Percentiles rank a stretch among this genome's conserved stretches.
phyloP scores from a whole-genome alignment of 176 grass and related monocot species.

The Juncus effusus region DNA sequence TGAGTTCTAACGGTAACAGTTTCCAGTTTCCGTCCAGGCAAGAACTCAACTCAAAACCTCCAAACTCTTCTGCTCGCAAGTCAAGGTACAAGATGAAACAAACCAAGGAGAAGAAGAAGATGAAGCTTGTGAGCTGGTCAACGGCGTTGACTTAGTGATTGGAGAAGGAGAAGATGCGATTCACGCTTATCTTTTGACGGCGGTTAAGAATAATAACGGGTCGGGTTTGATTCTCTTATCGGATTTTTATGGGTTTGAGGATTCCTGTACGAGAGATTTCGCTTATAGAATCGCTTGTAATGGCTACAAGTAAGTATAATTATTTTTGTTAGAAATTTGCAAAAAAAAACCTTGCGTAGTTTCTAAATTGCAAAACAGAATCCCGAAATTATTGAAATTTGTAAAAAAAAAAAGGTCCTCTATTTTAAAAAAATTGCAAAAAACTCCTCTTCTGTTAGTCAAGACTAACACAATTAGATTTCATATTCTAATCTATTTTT shows the following conservation, averaged over 20 bases:
- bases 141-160: constrained; percentile 61
- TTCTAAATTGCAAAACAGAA: no score
- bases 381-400: no score
- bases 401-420: no score
- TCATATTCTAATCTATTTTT: no score
- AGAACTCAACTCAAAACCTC: not conserved
- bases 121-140: constrained; percentile 84
- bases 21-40: constrained; percentile 57
- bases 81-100: constrained; percentile 27
- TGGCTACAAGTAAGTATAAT: constrained; percentile 75
- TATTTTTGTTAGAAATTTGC: not conserved
- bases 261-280: constrained; percentile 78
- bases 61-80: constrained; percentile 28
- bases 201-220: constrained; percentile 98
- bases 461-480: no score
- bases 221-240: constrained; percentile 72
- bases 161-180: constrained; percentile 60
- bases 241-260: constrained; percentile 81
- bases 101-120: constrained; percentile 43
- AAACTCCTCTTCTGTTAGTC: no score
- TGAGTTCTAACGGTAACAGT: constrained; percentile 48
- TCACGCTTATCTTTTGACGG: constrained; percentile 58
- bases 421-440: no score
- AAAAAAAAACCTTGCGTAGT: not conserved
- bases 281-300: constrained; percentile 84